phyloP scores from a whole-genome alignment of 2,329 filamentous ascomycete genomes.

The Pyrenophora teres region DNA sequence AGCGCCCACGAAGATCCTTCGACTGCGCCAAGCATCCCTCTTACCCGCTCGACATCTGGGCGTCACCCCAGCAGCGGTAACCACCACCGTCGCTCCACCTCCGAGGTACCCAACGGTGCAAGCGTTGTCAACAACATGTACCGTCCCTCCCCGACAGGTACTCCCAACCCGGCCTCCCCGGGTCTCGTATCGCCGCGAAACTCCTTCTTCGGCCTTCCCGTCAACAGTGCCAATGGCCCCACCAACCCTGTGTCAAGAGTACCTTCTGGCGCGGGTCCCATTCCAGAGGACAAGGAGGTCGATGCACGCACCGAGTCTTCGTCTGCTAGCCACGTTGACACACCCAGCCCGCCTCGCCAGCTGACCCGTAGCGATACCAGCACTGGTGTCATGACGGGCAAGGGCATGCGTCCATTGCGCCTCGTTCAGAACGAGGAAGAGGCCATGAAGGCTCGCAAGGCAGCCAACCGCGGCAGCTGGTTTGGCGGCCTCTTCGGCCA shows the following conservation, averaged over 20 bases:
- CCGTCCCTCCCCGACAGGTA: constrained; percentile 56
- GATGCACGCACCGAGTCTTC: constrained; percentile 31
- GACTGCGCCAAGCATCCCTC: constrained; percentile 76
- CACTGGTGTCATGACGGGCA: constrained; percentile 54
- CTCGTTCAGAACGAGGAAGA: constrained; percentile 74
- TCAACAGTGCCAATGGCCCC: constrained; percentile 46
- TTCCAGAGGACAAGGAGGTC: constrained; percentile 41
- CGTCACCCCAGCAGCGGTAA: constrained; percentile 43
- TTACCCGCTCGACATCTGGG: constrained; percentile 62
- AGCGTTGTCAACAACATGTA: constrained; percentile 90
- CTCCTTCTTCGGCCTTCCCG: constrained; percentile 50
- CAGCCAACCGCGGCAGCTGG: constrained; percentile 54
- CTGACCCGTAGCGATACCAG: constrained; percentile 55
- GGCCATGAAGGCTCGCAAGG: constrained; percentile 47
- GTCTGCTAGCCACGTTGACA: constrained; percentile 40
- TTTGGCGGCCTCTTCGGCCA: constrained; percentile 52
- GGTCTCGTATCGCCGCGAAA: constrained; percentile 44
- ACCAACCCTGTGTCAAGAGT: constrained; percentile 46
- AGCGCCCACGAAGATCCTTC: constrained; percentile 63
- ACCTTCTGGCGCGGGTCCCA: constrained; percentile 43
- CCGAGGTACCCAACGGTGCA: constrained; percentile 63
- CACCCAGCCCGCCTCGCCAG: constrained; percentile 58
- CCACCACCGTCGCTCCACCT: constrained; percentile 52
- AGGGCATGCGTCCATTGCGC: constrained; percentile 81
- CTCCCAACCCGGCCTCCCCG: constrained; percentile 53